A percentile compares a stretch with the other conserved stretches of the same genome.
Conservation (phyloP, 1,284 basidiomycete genomes). For the Ganoderma lingzhi region DNA sequence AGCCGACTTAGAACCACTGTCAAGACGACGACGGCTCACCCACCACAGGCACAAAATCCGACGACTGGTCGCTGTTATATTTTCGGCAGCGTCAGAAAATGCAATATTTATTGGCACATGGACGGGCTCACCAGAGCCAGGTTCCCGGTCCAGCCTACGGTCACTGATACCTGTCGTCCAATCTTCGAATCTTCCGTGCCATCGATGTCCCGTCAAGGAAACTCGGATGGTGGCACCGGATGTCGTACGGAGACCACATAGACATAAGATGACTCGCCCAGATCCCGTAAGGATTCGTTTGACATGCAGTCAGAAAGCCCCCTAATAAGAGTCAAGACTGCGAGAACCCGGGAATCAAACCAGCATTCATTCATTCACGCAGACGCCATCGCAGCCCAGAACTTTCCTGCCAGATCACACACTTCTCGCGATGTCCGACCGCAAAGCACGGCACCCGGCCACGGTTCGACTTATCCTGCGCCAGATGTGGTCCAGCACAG, state of each 20-base stretch:
- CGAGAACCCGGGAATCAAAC: constrained; percentile 3
- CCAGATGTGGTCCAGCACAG: background rate
- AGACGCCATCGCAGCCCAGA: background rate
- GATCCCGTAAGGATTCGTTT: background rate
- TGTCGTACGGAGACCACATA: background rate
- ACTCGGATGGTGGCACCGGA: background rate
- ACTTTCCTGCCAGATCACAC: background rate
- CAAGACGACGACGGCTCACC: background rate
- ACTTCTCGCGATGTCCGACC: background rate
- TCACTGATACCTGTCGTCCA: background rate
- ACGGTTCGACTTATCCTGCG: background rate
- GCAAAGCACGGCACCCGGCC: background rate
- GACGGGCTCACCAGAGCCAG: background rate
- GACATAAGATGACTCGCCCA: background rate
- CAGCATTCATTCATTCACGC: background rate
- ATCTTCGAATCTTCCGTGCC: background rate
- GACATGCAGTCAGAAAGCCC: background rate
- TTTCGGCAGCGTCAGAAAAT: background rate
- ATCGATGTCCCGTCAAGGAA: background rate
- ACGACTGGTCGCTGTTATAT: background rate
- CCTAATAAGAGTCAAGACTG: background rate
- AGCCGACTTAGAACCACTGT: background rate
- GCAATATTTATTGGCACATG: background rate
- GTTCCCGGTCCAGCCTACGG: background rate
- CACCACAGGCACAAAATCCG: background rate